Evolutionary conservation across 2,329 filamentous ascomycete species (phyloP).

Genomic region (Thermothelomyces thermophilus): DNA sequence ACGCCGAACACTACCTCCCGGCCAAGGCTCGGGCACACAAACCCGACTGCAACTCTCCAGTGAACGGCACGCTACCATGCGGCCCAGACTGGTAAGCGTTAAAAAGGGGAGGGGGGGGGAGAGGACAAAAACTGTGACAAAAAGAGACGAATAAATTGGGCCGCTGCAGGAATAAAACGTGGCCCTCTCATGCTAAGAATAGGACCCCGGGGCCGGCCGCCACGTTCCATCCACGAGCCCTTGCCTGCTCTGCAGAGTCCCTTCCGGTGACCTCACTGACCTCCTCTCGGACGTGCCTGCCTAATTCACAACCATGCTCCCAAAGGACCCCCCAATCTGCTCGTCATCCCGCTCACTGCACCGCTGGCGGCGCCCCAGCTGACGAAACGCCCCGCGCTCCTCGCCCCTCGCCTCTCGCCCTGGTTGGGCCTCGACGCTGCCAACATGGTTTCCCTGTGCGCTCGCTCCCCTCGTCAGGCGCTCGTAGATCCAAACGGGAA

Average conservation of each 20-base stretch:
- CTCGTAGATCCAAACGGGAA: conserved; percentile 12
- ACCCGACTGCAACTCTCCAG: conserved; percentile 26
- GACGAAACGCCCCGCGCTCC: conserved; percentile 14
- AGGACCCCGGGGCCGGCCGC: conserved; percentile 21
- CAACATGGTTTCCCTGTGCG: conserved; percentile 20
- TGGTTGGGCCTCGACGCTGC: conserved; percentile 12
- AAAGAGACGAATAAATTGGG: conserved; percentile 27
- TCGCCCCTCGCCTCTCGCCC: too few species aligned
- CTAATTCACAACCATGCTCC: conserved; percentile 15
- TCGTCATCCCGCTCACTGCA: conserved; percentile 14
- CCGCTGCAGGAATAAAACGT: conserved; percentile 29
- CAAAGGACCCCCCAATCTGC: conserved; percentile 20
- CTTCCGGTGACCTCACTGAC: conserved; percentile 22
- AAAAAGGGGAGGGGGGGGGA: too few species aligned
- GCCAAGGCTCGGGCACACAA: conserved; percentile 24
- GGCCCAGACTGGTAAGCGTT: conserved; percentile 29
- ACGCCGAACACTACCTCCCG: conserved; percentile 16
- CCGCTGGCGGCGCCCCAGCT: conserved; percentile 18
- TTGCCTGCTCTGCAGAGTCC: conserved; percentile 14
- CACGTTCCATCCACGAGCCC: conserved; percentile 21
- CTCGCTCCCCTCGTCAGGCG: conserved; percentile 7
- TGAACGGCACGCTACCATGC: conserved; percentile 29
- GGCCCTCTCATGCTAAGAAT: conserved; percentile 31
- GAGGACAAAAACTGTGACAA: too few species aligned
- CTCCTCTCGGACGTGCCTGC: conserved; percentile 16